Percentiles rank a stretch among this genome's conserved stretches.
These are phyloP conservation scores for Podospora anserina DNA, from an alignment of 495 filamentous ascomycete species.

Conservation along the genomic window DNA sequence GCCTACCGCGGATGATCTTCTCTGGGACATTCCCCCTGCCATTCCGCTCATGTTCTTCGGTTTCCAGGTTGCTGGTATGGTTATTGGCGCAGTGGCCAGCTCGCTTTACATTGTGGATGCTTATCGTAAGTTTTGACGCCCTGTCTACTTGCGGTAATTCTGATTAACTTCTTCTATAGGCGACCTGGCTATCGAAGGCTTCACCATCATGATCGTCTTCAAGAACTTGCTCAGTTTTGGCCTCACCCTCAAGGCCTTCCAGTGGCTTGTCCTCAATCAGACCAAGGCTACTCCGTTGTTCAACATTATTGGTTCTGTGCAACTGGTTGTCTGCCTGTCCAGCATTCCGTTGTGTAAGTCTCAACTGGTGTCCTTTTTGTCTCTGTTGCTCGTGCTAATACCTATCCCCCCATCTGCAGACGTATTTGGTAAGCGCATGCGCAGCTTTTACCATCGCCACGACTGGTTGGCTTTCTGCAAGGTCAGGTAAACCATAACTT, in stretches of 20 bases:
- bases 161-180: conserved; percentile 41
- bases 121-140: conserved; percentile 60
- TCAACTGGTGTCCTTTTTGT: not conserved
- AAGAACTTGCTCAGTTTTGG: conserved; percentile 88
- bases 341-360: conserved; percentile 72
- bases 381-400: not conserved
- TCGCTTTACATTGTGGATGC: conserved; percentile 94
- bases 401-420: conserved; percentile 45
- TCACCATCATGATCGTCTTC: conserved; percentile 87
- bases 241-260: conserved; percentile 74
- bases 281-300: conserved; percentile 58
- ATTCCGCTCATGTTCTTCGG: conserved; percentile 76
- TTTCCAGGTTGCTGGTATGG: conserved; percentile 79
- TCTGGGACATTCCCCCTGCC: conserved; percentile 60
- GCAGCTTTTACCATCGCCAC: conserved; percentile 66
- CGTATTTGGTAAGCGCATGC: conserved; percentile 74
- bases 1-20: conserved; percentile 56
- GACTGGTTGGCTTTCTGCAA: conserved; percentile 61
- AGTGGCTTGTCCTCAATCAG: conserved; percentile 65
- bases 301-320: conserved; percentile 67
- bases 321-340: conserved; percentile 68
- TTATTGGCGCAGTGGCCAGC: conserved; percentile 80
- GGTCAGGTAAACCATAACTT: conserved; percentile 20
- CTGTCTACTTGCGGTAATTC: not conserved
- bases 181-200: conserved; percentile 82